Percentiles rank a stretch among this genome's conserved stretches.
Conservation (phyloP, 495 filamentous ascomycete genomes). For the Ascodesmis nigricans region DNA sequence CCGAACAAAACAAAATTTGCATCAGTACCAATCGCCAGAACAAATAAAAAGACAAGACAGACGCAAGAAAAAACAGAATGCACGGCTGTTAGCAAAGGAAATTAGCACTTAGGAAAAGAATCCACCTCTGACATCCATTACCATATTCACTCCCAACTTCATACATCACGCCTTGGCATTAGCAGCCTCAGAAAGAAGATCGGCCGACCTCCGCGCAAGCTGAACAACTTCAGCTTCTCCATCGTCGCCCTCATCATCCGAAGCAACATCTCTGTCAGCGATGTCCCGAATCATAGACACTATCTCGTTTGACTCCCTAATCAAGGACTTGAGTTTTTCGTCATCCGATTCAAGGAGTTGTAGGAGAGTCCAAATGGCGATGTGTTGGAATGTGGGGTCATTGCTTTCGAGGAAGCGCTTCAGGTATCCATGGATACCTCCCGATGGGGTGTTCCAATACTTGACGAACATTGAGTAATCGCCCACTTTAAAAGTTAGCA, state of each 20-base stretch:
- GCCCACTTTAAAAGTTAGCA: constrained; percentile 39
- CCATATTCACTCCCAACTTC: too few species aligned
- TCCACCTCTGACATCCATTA: too few species aligned
- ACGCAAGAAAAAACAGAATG: too few species aligned
- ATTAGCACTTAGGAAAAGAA: too few species aligned
- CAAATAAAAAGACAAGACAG: too few species aligned
- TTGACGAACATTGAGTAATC: constrained; percentile 92
- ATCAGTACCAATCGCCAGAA: too few species aligned
- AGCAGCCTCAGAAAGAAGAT: constrained; percentile 39
- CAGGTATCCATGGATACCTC: constrained; percentile 87
- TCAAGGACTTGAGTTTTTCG: constrained; percentile 56
- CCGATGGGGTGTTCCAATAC: constrained; percentile 77
- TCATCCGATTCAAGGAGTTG: constrained; percentile 92
- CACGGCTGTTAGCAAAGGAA: too few species aligned
- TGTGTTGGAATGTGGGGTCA: constrained; percentile 95
- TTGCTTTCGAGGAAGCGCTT: constrained; percentile 79
- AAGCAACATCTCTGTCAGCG: constrained; percentile 72
- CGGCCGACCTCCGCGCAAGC: constrained; percentile 70
- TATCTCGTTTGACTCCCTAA: constrained; percentile 68
- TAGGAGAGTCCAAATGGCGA: constrained; percentile 92
- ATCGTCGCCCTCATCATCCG: constrained; percentile 70
- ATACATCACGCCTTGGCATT: constrained; percentile 22
- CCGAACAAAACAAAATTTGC: too few species aligned
- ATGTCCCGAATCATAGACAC: constrained; percentile 78
- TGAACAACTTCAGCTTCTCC: constrained; percentile 74